These are phyloP conservation scores for Paramecium sexaurelia DNA, from an alignment of 73 alveolate genomes.

Conservation along the genomic window DNA sequence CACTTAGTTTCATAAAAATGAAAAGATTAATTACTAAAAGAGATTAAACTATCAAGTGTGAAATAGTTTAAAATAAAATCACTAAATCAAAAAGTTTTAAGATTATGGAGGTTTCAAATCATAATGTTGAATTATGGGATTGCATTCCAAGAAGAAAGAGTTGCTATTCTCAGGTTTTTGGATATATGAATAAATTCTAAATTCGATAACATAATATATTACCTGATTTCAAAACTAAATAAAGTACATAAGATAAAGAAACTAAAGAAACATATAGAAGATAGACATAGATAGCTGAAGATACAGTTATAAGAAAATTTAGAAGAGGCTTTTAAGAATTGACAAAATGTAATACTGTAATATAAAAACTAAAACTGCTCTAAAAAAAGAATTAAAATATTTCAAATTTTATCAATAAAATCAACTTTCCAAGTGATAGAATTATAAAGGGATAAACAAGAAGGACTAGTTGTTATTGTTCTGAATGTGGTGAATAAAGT, in stretches of 20 bases:
- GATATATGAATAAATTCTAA: neutral
- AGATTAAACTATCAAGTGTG: neutral
- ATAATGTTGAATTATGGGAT: neutral
- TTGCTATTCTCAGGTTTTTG: neutral
- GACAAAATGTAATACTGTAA: neutral
- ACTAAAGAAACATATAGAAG: neutral
- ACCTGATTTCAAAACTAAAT: neutral
- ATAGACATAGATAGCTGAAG: neutral
- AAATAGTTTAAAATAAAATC: neutral
- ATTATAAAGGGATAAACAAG: neutral
- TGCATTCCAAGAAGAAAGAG: neutral
- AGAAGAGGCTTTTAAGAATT: neutral
- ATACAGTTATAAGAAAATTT: neutral
- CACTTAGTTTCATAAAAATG: neutral
- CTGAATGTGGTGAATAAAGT: neutral
- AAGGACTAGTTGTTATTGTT: neutral
- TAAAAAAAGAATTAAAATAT: neutral
- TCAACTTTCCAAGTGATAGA: neutral
- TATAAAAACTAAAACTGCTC: neutral
- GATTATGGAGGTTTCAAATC: neutral
- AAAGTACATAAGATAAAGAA: neutral
- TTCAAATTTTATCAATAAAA: neutral
- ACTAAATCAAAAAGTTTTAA: neutral
- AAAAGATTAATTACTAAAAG: neutral
- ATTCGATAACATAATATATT: neutral